These are phyloP conservation scores for Mucor mucedo DNA, from an alignment of 371 early-diverging fungal genomes.

Conservation along the genomic window DNA sequence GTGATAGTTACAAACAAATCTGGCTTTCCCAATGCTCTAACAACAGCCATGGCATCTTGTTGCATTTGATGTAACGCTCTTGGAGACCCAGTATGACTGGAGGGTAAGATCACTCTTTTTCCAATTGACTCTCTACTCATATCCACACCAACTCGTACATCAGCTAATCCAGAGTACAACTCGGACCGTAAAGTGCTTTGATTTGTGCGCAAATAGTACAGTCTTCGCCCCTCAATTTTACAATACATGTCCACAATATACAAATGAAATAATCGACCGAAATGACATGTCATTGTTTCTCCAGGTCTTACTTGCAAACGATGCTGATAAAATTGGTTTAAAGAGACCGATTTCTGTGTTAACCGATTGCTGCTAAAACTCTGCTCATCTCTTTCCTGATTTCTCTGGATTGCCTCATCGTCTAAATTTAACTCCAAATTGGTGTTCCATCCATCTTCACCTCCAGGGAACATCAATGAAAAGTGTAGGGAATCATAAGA, in stretches of 20 bases:
- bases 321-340: background rate
- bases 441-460: background rate
- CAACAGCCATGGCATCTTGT: too few species aligned
- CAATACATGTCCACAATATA: too few species aligned
- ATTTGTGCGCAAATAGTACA: too few species aligned
- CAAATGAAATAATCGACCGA: background rate
- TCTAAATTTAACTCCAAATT: background rate
- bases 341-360: background rate
- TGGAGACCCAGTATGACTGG: too few species aligned
- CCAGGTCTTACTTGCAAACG: background rate
- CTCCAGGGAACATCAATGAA: background rate
- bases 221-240: too few species aligned
- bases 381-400: background rate
- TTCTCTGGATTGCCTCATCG: background rate
- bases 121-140: too few species aligned
- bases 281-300: background rate
- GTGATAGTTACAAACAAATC: constrained; percentile 43
- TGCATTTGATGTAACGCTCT: too few species aligned
- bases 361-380: background rate
- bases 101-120: too few species aligned
- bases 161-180: too few species aligned
- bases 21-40: too few species aligned
- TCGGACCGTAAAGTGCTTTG: too few species aligned
- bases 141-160: too few species aligned
- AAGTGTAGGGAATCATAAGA: background rate